Conservation (phyloP, 176 grass and related monocot species). For the Pharus latifolius region DNA sequence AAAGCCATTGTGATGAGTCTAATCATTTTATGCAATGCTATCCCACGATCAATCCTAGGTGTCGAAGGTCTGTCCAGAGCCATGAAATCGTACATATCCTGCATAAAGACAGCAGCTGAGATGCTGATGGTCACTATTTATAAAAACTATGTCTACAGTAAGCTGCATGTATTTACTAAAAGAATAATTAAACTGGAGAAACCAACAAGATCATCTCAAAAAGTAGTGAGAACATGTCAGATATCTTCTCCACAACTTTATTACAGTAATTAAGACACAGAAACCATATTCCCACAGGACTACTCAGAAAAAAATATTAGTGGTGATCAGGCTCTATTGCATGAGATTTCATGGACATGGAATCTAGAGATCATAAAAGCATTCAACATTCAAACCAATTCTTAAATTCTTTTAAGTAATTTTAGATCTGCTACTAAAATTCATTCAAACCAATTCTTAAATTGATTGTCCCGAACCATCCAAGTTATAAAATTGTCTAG, state of each 20-base stretch:
- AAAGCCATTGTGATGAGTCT: slow-evolving; percentile 93
- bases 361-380: neutral
- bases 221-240: neutral
- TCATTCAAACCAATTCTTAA: too few species aligned
- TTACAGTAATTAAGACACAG: neutral
- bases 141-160: neutral
- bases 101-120: neutral
- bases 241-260: neutral
- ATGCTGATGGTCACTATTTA: neutral
- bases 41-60: slow-evolving; percentile 91
- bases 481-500: neutral
- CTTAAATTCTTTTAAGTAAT: too few species aligned
- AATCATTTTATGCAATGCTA: slow-evolving; percentile 99
- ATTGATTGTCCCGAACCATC: neutral
- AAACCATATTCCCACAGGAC: neutral
- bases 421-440: too few species aligned
- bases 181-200: neutral
- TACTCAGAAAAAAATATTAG: neutral
- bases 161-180: slow-evolving; percentile 1
- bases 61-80: slow-evolving; percentile 81
- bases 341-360: neutral
- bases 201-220: neutral
- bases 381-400: neutral
- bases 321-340: neutral
- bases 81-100: slow-evolving; percentile 99